A percentile compares a stretch with the other conserved stretches of the same genome.
phyloP scores from a whole-genome alignment of 305 asterid genomes.

The Fraxinus baroniana region DNA sequence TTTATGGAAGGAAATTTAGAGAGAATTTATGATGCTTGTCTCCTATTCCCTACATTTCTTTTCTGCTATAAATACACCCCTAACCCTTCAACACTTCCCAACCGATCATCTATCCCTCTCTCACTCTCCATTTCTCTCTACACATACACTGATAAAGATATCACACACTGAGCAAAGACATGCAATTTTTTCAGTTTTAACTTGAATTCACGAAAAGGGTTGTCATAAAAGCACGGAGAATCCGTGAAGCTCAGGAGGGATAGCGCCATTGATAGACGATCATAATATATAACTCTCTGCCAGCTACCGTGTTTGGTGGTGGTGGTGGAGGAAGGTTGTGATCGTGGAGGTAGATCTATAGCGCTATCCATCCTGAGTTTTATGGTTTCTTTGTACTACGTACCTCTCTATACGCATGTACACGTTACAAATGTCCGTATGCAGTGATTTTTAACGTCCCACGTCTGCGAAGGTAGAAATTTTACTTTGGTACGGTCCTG shows the following conservation, averaged over 20 bases:
- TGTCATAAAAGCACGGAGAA: background rate
- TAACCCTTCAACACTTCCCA: background rate
- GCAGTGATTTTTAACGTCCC: background rate
- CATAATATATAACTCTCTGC: background rate
- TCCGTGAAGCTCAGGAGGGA: slow-evolving; percentile 25
- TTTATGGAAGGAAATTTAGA: background rate
- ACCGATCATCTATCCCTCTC: background rate
- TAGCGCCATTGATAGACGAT: slow-evolving; percentile 9
- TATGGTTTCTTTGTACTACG: slow-evolving; percentile 3
- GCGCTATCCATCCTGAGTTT: slow-evolving; percentile 25
- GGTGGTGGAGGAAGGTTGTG: background rate
- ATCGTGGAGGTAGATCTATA: background rate
- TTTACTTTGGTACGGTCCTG: background rate
- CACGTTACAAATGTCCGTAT: background rate
- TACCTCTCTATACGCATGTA: no score
- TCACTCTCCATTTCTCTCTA: background rate
- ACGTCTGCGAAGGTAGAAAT: background rate
- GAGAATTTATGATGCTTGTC: background rate
- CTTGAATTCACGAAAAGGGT: background rate
- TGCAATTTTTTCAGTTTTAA: background rate
- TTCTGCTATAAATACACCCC: background rate
- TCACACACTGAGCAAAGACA: background rate
- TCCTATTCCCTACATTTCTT: background rate
- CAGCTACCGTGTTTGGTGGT: background rate
- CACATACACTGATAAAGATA: background rate